Percentiles rank a stretch among this genome's conserved stretches.
Conservation (phyloP, 345 rosid genomes). For the Hibiscus tridactylites region DNA sequence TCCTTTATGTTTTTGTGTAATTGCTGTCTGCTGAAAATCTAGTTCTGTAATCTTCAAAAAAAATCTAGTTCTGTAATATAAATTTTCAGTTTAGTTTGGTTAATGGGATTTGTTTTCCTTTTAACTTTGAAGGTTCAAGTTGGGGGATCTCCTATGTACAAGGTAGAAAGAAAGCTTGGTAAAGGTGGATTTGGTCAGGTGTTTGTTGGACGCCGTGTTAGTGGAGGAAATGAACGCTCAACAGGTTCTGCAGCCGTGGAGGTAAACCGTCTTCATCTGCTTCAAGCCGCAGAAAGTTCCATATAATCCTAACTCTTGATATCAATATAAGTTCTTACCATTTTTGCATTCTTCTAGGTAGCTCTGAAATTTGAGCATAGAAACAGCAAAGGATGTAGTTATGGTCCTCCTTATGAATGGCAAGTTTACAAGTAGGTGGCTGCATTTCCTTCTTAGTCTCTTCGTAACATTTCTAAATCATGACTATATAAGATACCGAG, state of each 20-base stretch:
- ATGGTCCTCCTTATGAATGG: conserved; percentile 99
- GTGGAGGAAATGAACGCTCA: conserved; percentile 56
- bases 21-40: background rate
- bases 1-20: too few species aligned
- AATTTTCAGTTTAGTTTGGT: background rate
- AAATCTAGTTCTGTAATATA: too few species aligned
- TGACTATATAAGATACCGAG: background rate
- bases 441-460: background rate
- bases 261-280: conserved; percentile 32
- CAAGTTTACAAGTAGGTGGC: conserved; percentile 79
- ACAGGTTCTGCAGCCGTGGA: conserved; percentile 72
- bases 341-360: conserved; percentile 43
- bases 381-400: conserved; percentile 95
- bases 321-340: background rate
- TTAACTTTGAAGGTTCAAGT: conserved; percentile 61
- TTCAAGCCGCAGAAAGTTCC: background rate
- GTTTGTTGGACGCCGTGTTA: conserved; percentile 81
- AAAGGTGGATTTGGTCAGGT: conserved; percentile 99
- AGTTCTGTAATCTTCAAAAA: background rate
- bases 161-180: conserved; percentile 79
- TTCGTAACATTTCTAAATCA: background rate
- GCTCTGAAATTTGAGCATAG: conserved; percentile 94
- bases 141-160: conserved; percentile 85
- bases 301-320: background rate
- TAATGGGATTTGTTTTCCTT: background rate